Evolutionary conservation across 2,329 filamentous ascomycete genomes (phyloP), one percentile per base, ranked within the genome.

Genomic region (Cryphonectria nitschkei): DNA sequence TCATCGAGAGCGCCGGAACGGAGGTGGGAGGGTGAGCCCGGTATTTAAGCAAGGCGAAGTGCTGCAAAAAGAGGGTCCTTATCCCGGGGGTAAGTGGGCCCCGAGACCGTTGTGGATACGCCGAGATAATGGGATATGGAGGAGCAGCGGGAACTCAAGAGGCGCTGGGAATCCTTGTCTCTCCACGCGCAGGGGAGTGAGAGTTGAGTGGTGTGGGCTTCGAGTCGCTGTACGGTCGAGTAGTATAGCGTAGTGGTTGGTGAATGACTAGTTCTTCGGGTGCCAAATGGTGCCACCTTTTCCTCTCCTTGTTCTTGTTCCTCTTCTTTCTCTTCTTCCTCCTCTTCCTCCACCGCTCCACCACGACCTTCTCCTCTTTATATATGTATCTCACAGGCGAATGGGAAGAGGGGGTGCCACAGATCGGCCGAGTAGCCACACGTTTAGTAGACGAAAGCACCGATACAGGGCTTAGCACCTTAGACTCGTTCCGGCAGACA

Each of bases 91-190:
- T 43, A 64, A 43, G 37, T 39, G 61, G 37, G 37, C 39, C 41
- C 61, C 39, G 61, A 64, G 39, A 64, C 61, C 61, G 61, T 64
- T 64, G 61, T 64, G 61, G 61, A 64, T 41, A 39, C 61, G 61
- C 61, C 61, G 61, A 64, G 61, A 64, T 64, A 64, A 29, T n/a
- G 61, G 39, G 11, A 29, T 8, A 16, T 29, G n/a, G 46, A 29
- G 60, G 61, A 64, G 61, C 16, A n/a, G 46, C n/a, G 39, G 61
- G 61, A 26, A 46, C 46, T 64, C 37, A 3, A 37, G 22, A 58
- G 54, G 29, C 54, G 54, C 26, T 32, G 14, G 14, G 4, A 19
- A 29, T 32, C 46, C 46, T 50, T 19, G 26, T 34, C 26, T 58
- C 54, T 19, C 26, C 54, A 58, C 29, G 54, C 26, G 26, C 61